Conservation (phyloP, 495 filamentous ascomycete species). For the Penicillium cosmopolitanum region DNA sequence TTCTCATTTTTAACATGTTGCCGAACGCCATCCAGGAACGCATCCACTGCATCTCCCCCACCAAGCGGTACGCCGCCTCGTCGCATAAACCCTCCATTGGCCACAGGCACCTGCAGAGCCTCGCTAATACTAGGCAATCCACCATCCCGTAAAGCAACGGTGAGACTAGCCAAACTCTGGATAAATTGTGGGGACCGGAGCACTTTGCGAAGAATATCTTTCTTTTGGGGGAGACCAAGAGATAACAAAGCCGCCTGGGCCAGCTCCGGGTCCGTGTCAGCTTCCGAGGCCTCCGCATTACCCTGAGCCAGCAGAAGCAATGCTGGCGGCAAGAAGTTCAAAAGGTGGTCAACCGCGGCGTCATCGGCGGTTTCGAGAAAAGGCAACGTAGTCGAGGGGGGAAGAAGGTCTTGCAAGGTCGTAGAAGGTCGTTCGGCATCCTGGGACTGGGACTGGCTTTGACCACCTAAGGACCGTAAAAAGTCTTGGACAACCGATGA, state of each 20-base stretch:
- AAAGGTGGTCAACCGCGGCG: slow-evolving; percentile 69
- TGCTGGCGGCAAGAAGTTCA: slow-evolving; percentile 75
- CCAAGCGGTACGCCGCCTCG: slow-evolving; percentile 77
- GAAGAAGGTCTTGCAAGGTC: slow-evolving; percentile 84
- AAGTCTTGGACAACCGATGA: slow-evolving; percentile 78
- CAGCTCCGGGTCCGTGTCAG: slow-evolving; percentile 66
- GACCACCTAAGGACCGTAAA: slow-evolving; percentile 75
- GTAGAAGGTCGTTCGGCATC: slow-evolving; percentile 69
- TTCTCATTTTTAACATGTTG: slow-evolving; percentile 60
- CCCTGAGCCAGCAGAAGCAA: slow-evolving; percentile 74
- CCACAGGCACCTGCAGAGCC: slow-evolving; percentile 75
- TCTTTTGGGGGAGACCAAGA: slow-evolving; percentile 79
- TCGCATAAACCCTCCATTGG: slow-evolving; percentile 78
- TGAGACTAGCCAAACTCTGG: slow-evolving; percentile 83
- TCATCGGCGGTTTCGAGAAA: slow-evolving; percentile 69
- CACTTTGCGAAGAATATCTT: slow-evolving; percentile 76
- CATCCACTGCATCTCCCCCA: slow-evolving; percentile 85
- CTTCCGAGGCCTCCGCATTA: slow-evolving; percentile 56
- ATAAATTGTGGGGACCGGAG: slow-evolving; percentile 89
- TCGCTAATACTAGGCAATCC: slow-evolving; percentile 88
- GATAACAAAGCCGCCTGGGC: slow-evolving; percentile 72
- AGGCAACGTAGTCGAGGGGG: slow-evolving; percentile 73
- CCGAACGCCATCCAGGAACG: slow-evolving; percentile 86
- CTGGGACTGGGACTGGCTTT: slow-evolving; percentile 40
- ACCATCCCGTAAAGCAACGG: slow-evolving; percentile 88